Conservation (phyloP, 176 grass and related monocot genomes). For the Calamus simplicifolius region DNA sequence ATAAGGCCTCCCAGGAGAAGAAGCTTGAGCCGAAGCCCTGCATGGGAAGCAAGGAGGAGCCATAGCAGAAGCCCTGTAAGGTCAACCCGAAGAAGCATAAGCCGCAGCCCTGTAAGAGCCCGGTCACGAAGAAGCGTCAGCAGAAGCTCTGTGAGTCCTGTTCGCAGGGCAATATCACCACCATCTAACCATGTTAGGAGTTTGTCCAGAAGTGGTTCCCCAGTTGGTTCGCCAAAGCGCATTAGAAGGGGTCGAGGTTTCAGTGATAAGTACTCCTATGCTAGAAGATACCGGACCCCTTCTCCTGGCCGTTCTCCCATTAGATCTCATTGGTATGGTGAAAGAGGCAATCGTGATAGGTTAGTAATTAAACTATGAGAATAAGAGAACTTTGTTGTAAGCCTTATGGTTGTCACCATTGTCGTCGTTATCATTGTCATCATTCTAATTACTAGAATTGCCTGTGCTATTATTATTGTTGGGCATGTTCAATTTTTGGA, state of each 20-base stretch:
- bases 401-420: too few relatives aligned
- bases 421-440: too few relatives aligned
- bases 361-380: slow-evolving; percentile 12
- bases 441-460: too few relatives aligned
- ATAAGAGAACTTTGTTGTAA: too few relatives aligned
- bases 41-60: slow-evolving; percentile 35
- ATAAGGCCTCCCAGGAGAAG: slow-evolving; percentile 22
- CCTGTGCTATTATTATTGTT: too few relatives aligned
- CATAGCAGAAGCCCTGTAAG: slow-evolving; percentile 63
- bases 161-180: slow-evolving; percentile 53
- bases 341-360: slow-evolving; percentile 73
- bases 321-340: slow-evolving; percentile 54
- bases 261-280: slow-evolving; percentile 84
- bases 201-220: slow-evolving; percentile 77
- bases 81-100: slow-evolving; percentile 55
- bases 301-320: slow-evolving; percentile 58
- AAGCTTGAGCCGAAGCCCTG: slow-evolving; percentile 53
- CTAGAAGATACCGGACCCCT: slow-evolving; percentile 89
- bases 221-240: slow-evolving; percentile 74
- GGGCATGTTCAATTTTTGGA: not conserved
- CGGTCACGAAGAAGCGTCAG: slow-evolving; percentile 1
- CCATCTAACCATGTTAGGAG: slow-evolving; percentile 60
- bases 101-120: slow-evolving; percentile 22
- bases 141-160: slow-evolving; percentile 22
- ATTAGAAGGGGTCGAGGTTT: slow-evolving; percentile 83